Conservation (phyloP, 2,329 filamentous ascomycete genomes). For the Aureobasidium melanogenum region DNA sequence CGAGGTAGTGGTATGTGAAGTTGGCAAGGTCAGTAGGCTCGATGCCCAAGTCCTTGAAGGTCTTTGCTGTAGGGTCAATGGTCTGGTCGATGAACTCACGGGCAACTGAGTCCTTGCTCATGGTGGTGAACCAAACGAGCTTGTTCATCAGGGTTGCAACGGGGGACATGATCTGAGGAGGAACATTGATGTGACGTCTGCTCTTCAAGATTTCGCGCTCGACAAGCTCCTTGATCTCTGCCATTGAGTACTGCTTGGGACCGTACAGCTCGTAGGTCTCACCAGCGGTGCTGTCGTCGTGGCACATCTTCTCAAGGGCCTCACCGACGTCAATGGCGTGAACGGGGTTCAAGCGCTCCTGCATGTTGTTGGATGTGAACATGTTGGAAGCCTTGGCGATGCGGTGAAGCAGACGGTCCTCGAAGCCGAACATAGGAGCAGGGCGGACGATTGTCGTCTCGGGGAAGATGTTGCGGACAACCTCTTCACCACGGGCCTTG, state of each 20-base stretch:
- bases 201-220: conserved; percentile 88
- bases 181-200: conserved; percentile 83
- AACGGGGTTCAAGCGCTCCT: conserved; percentile 82
- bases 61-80: conserved; percentile 87
- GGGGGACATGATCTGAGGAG: conserved; percentile 71
- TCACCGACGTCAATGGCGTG: conserved; percentile 86
- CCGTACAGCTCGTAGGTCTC: conserved; percentile 94
- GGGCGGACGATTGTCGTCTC: conserved; percentile 96
- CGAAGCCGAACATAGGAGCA: conserved; percentile 87
- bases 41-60: conserved; percentile 87
- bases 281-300: conserved; percentile 80
- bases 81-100: conserved; percentile 86
- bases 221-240: conserved; percentile 77
- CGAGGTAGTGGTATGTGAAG: conserved; percentile 89
- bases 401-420: conserved; percentile 82
- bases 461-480: conserved; percentile 82
- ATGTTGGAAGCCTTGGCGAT: conserved; percentile 73
- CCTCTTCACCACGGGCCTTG: conserved; percentile 76
- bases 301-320: conserved; percentile 81
- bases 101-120: conserved; percentile 79
- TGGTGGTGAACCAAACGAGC: conserved; percentile 78
- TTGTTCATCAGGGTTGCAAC: conserved; percentile 67
- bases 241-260: conserved; percentile 83
- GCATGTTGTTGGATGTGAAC: conserved; percentile 87
- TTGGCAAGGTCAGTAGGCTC: conserved; percentile 78